phyloP scores from a whole-genome alignment of 2,329 filamentous ascomycete species.

The Aspergillus aculeatus region DNA sequence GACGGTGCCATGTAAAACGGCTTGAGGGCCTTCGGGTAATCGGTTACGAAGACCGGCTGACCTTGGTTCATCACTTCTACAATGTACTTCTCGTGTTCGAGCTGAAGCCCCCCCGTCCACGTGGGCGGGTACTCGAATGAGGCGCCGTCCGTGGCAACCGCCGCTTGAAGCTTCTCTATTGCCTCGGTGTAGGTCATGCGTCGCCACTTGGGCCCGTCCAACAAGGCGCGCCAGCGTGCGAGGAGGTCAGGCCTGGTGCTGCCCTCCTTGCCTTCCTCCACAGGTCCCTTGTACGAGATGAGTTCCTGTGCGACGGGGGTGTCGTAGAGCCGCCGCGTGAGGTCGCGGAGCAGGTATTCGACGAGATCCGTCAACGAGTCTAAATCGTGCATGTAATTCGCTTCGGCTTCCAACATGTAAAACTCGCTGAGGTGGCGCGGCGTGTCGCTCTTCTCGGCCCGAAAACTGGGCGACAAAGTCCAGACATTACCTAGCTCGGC shows the following conservation, averaged over 20 bases:
- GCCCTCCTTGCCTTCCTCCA: conserved; percentile 40
- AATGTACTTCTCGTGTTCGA: conserved; percentile 90
- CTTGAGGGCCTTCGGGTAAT: conserved; percentile 87
- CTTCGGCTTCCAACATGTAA: conserved; percentile 95
- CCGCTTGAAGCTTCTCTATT: conserved; percentile 64
- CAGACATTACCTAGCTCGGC: conserved; percentile 89
- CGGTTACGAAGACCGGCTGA: conserved; percentile 80
- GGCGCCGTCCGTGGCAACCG: conserved; percentile 49
- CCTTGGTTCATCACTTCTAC: conserved; percentile 65
- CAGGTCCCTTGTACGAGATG: conserved; percentile 45
- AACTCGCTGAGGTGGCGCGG: conserved; percentile 94
- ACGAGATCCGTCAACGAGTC: conserved; percentile 73
- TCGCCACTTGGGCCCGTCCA: conserved; percentile 61
- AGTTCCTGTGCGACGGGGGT: conserved; percentile 58
- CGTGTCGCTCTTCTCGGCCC: conserved; percentile 90
- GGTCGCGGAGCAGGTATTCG: conserved; percentile 69
- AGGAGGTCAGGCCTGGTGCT: conserved; percentile 51
- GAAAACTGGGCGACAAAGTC: conserved; percentile 90
- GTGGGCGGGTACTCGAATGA: conserved; percentile 66
- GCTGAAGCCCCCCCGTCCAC: conserved; percentile 75
- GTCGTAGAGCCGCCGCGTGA: conserved; percentile 51
- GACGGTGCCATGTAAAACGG: conserved; percentile 83
- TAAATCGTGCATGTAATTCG: conserved; percentile 73
- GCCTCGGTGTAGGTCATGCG: conserved; percentile 81
- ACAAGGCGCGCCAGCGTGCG: conserved; percentile 70